phyloP scores from a whole-genome alignment of 2,329 filamentous ascomycete genomes.

The Ilyonectria robusta region DNA sequence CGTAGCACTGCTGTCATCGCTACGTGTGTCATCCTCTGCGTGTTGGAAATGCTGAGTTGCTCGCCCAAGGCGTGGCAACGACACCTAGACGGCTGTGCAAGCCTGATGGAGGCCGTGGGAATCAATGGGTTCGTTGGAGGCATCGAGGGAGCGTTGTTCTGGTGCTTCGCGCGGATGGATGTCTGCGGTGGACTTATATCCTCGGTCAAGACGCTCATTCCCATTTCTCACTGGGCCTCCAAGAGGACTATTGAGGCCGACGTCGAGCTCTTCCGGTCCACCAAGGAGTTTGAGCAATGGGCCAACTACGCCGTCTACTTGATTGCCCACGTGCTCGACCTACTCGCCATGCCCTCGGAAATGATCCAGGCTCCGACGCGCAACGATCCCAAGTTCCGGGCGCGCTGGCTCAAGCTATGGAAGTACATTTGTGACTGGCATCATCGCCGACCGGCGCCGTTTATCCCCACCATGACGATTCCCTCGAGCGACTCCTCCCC shows the following conservation, averaged over 20 bases:
- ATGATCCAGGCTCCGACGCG: conserved; percentile 33
- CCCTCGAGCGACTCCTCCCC: conserved; percentile 59
- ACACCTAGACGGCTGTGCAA: conserved; percentile 67
- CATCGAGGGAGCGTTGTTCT: conserved; percentile 66
- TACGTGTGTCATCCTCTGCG: conserved; percentile 67
- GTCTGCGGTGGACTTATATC: conserved; percentile 68
- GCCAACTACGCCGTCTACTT: conserved; percentile 66
- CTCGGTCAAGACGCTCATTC: conserved; percentile 64
- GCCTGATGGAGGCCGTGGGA: conserved; percentile 63
- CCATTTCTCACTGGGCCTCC: conserved; percentile 61
- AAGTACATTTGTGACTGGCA: conserved; percentile 59
- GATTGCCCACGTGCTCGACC: conserved; percentile 59
- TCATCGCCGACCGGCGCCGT: conserved; percentile 51
- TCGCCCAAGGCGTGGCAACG: conserved; percentile 64
- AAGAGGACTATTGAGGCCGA: conserved; percentile 49
- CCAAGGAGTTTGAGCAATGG: conserved; percentile 60
- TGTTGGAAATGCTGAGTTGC: conserved; percentile 68
- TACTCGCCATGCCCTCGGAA: conserved; percentile 49
- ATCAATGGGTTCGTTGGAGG: conserved; percentile 66
- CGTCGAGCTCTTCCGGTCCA: conserved; percentile 53
- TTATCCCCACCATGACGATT: conserved; percentile 54
- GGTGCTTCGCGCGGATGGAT: conserved; percentile 70
- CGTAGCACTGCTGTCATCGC: conserved; percentile 65
- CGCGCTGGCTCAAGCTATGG: conserved; percentile 57
- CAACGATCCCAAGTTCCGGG: conserved; percentile 45